Evolutionary conservation across 83 land plant species (phyloP).

Genomic region (Thuja plicata): DNA sequence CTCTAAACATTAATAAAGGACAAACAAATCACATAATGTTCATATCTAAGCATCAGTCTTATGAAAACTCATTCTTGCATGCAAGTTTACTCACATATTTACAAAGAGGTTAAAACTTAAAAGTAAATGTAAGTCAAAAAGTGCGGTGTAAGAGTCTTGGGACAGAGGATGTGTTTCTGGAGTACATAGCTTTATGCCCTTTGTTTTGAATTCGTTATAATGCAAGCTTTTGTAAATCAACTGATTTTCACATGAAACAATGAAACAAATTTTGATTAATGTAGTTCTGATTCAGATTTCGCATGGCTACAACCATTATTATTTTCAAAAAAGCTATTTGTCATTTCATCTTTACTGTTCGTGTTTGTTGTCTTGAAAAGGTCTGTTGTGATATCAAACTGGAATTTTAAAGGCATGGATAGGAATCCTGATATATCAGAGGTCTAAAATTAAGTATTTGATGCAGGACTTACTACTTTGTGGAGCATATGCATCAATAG

Average conservation of each 20-base stretch:
- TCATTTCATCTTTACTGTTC: neutral
- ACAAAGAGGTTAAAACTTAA: no score
- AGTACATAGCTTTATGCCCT: neutral
- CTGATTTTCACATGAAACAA: neutral
- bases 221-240: neutral
- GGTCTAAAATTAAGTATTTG: neutral
- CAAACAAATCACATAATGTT: no score
- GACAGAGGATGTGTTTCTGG: no score
- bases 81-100: no score
- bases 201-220: neutral
- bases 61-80: no score
- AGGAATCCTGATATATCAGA: neutral
- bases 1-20: no score
- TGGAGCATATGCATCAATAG: slow-evolving; percentile 85
- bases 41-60: no score
- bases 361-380: neutral
- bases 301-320: neutral
- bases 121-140: no score
- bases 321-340: neutral
- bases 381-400: neutral
- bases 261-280: neutral
- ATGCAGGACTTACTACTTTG: slow-evolving; percentile 80
- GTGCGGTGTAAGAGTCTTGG: no score
- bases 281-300: neutral
- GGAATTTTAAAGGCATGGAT: neutral